Base-by-base conservation (phyloP, 1,284 basidiomycete genomes). In the Heterobasidion parviporum region DNA sequence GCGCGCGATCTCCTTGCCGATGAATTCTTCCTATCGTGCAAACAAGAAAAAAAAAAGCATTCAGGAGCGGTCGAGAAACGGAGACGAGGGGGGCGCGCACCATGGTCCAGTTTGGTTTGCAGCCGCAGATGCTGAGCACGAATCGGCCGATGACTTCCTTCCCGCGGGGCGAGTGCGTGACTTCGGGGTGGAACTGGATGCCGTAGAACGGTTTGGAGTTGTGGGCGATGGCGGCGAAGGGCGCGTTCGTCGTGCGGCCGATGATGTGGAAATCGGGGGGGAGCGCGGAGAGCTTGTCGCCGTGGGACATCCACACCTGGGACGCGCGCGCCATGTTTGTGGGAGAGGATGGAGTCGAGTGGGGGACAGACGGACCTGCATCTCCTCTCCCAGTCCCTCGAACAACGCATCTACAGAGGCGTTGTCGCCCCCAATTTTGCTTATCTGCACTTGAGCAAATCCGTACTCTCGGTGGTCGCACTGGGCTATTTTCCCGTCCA, bases 251-350 rank as follows among this genome's bases (percentile, higher is more conserved):
- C 1, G 97, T 99, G 56, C 80, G 80, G 7, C 93, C 97, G 62
- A 99, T 90, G 62, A 92, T 82, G 66, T 92, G 84, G 73, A 98
- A 99, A 64, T 88, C 75, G 0, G 85, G 75, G 18, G 97, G 97
- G 8, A 89, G 78, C 56, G 80, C 81, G 38, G 85, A 88, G 51
- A 99, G 81, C 65, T 98, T 94, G 72, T 99, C 97, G 18, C 96
- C 96, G 70, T 99, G 97, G 38, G 94, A 98, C 97, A 99, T 99
- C 97, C 97, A 99, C 43, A 98, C 96, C 89, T 96, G 46, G 2
- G 26, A 26, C 20, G 18, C 38, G 20, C 63, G n/a, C 35, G 51
- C 10, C 18, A 55, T 34, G 46, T 26, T 49, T 2, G 36, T 51
- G 16, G 35, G 6, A 26, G 15, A 49, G 15, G 15, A 34, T 15